A percentile compares a stretch with the other conserved stretches of the same genome.
Evolutionary conservation across 1,284 basidiomycete genomes (phyloP).

Genomic region (Anthracocystis setariae): DNA sequence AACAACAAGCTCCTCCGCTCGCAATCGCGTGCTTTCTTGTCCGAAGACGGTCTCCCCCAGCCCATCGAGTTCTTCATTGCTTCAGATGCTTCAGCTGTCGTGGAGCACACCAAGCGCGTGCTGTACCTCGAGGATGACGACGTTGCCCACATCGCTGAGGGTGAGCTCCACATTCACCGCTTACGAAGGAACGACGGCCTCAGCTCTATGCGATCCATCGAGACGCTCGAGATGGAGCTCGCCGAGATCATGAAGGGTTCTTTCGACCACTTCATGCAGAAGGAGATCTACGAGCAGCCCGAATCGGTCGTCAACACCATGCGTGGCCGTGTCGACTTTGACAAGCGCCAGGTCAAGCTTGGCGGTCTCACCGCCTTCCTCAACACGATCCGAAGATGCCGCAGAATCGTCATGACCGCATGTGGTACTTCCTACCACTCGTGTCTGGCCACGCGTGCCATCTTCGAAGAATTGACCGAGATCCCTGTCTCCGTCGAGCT

Average conservation of each 20-base stretch:
- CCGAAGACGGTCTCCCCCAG: constrained; percentile 96
- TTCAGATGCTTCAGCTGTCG: constrained; percentile 93
- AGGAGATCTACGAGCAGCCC: constrained; percentile 99
- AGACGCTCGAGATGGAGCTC: constrained; percentile 97
- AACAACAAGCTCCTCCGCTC: constrained; percentile 84
- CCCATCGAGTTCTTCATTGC: constrained; percentile 99
- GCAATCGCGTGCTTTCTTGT: constrained; percentile 97
- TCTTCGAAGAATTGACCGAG: constrained; percentile 98
- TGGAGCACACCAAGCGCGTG: constrained; percentile 99
- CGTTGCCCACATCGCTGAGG: constrained; percentile 95
- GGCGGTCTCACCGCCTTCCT: constrained; percentile 96
- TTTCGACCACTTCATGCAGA: constrained; percentile 99
- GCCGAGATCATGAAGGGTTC: constrained; percentile 99
- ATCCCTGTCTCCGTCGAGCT: constrained; percentile 98
- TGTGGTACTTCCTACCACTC: constrained; percentile 99
- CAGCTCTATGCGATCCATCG: constrained; percentile 89
- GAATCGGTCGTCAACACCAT: constrained; percentile 99
- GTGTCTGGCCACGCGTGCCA: constrained; percentile 93
- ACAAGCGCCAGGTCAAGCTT: constrained; percentile 87
- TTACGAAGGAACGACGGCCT: constrained; percentile 84
- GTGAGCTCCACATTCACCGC: constrained; percentile 97
- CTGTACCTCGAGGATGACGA: constrained; percentile 99
- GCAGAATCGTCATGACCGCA: constrained; percentile 94
- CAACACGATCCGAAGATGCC: constrained; percentile 91
- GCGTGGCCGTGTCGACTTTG: constrained; percentile 99